Evolutionary conservation across 2,329 filamentous ascomycete genomes (phyloP).

Genomic region (Arthrocladium fulminans): DNA sequence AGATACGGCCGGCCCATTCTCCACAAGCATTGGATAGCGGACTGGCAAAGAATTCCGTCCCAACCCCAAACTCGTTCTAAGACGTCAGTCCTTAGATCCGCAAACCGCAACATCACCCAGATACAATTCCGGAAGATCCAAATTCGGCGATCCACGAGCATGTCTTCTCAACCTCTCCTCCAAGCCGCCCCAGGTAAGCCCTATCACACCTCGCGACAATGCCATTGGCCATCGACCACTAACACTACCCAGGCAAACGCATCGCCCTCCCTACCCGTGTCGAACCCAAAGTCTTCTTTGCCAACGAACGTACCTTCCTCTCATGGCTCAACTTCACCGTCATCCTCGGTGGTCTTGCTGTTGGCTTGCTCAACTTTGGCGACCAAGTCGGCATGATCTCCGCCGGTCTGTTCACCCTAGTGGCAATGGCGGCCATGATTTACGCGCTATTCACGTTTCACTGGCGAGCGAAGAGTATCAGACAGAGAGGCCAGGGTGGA

Average conservation of each 20-base stretch:
- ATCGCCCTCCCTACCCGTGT: slow-evolving; percentile 96
- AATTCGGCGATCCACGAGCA: slow-evolving; percentile 30
- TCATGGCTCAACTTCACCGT: slow-evolving; percentile 99
- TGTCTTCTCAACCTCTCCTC: slow-evolving; percentile 95
- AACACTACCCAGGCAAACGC: slow-evolving; percentile 65
- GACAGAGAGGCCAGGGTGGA: slow-evolving; percentile 81
- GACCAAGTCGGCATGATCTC: slow-evolving; percentile 90
- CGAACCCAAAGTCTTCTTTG: slow-evolving; percentile 99
- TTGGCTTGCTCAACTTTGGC: slow-evolving; percentile 96
- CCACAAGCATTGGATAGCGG: neutral
- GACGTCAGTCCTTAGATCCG: neutral
- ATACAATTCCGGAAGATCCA: neutral
- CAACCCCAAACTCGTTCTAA: slow-evolving; percentile 14
- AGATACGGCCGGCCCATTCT: neutral
- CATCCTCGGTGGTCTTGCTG: slow-evolving; percentile 89
- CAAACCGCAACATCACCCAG: neutral
- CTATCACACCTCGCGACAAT: slow-evolving; percentile 3
- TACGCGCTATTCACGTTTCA: slow-evolving; percentile 95
- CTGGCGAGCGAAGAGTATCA: slow-evolving; percentile 89
- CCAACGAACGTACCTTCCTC: slow-evolving; percentile 97
- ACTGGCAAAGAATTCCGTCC: neutral
- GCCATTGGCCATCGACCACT: slow-evolving; percentile 8
- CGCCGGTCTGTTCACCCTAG: slow-evolving; percentile 84
- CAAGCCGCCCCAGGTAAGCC: slow-evolving; percentile 78
- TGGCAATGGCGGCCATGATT: slow-evolving; percentile 89